These are phyloP conservation scores for Pseudogymnoascus sp. DNA, from an alignment of 2,329 filamentous ascomycete species.

Conservation along the genomic window DNA sequence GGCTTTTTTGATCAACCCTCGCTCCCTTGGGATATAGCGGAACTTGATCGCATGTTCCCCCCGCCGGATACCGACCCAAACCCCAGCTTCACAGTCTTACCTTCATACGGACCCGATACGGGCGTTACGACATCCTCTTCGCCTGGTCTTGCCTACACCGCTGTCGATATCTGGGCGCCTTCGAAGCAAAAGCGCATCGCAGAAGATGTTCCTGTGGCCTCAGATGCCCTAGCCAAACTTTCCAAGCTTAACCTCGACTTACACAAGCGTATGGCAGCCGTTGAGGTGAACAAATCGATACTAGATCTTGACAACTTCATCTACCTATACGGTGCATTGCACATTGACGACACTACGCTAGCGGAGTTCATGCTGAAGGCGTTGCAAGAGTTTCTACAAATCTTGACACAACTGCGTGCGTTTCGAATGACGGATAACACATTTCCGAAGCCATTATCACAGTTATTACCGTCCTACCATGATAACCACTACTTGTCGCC, in stretches of 20 bases:
- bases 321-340: not conserved
- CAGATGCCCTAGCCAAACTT: not conserved
- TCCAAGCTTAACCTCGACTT: constrained; percentile 3
- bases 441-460: not conserved
- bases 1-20: not conserved
- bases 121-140: not conserved
- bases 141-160: not conserved
- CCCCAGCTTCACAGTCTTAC: not conserved
- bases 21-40: not conserved
- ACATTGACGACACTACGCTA: not conserved
- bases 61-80: not conserved
- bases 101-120: not conserved
- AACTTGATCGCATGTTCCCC: not conserved
- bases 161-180: not conserved
- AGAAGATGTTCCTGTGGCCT: not conserved
- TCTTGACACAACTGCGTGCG: not conserved
- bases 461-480: not conserved
- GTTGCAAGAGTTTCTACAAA: constrained; percentile 2
- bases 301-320: not conserved
- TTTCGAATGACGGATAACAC: not conserved
- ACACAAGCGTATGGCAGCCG: not conserved
- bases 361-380: constrained; percentile 1
- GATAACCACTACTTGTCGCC: not conserved
- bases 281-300: not conserved
- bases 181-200: not conserved